These are phyloP conservation scores for Arachnopeziza araneosa DNA, from an alignment of 2,329 filamentous ascomycete genomes.

Conservation along the genomic window DNA sequence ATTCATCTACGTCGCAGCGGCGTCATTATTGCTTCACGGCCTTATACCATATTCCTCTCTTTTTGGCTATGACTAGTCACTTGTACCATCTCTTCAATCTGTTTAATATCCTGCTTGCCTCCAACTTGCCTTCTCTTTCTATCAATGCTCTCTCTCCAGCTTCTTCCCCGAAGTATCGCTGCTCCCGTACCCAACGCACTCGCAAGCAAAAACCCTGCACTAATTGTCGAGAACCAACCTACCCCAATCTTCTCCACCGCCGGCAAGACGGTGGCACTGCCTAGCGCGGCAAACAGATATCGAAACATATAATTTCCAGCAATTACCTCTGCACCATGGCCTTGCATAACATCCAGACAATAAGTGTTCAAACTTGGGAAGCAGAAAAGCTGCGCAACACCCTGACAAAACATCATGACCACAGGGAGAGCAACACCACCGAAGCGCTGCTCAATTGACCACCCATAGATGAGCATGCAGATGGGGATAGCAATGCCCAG, in stretches of 20 bases:
- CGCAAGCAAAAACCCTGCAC: constrained; percentile 48
- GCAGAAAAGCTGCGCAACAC: constrained; percentile 68
- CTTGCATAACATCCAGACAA: constrained; percentile 76
- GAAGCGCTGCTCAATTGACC: constrained; percentile 45
- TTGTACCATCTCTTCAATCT: neutral
- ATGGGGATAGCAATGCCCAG: constrained; percentile 52
- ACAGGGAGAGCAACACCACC: constrained; percentile 58
- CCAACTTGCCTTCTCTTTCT: constrained; percentile 37
- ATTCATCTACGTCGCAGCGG: neutral
- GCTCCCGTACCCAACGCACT: constrained; percentile 18
- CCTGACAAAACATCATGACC: constrained; percentile 68
- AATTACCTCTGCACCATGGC: constrained; percentile 64
- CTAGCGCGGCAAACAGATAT: constrained; percentile 68
- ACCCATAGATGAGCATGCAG: constrained; percentile 65
- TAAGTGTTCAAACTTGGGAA: constrained; percentile 75
- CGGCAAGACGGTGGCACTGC: constrained; percentile 67
- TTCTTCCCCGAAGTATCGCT: constrained; percentile 23
- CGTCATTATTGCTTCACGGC: neutral
- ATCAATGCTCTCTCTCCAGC: constrained; percentile 45
- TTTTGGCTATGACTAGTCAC: neutral
- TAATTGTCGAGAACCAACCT: constrained; percentile 75
- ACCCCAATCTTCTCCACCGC: constrained; percentile 70
- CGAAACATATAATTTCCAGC: constrained; percentile 76
- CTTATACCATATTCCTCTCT: constrained; percentile 2
- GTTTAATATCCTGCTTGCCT: constrained; percentile 10